A percentile compares a stretch with the other conserved stretches of the same genome.
Conservation (phyloP, 176 grass and related monocot species). For the Hsuehochloa calcarea region DNA sequence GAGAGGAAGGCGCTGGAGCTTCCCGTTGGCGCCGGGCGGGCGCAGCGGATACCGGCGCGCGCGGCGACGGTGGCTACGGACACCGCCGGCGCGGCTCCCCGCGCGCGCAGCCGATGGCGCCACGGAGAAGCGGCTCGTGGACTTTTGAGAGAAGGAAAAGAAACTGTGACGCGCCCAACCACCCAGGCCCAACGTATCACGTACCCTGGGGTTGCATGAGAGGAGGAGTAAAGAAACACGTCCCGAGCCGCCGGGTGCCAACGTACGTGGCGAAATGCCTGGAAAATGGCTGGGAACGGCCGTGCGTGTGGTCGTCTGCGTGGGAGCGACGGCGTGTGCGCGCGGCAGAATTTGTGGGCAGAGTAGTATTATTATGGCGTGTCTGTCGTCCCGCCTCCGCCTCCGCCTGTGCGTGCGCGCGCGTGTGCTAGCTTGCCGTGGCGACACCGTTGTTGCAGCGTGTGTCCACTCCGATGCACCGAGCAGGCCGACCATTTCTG, state of each 20-base stretch:
- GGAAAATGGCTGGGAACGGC: constrained; percentile 2
- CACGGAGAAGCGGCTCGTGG: constrained; percentile 45
- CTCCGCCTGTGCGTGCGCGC: not conserved
- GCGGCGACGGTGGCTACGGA: constrained; percentile 45
- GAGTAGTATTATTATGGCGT: not conserved
- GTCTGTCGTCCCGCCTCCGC: not conserved
- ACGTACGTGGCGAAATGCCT: constrained; percentile 23
- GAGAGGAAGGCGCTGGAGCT: constrained; percentile 16
- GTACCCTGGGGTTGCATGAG: not conserved
- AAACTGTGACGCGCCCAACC: constrained; percentile 9
- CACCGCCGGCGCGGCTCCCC: constrained; percentile 10
- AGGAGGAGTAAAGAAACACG: constrained; percentile 7
- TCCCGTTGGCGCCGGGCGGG: constrained; percentile 32
- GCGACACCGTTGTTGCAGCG: constrained; percentile 43
- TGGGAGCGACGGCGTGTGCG: constrained; percentile 35
- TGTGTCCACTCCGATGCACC: constrained; percentile 40
- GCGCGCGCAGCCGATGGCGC: constrained; percentile 21
- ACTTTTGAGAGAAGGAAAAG: not conserved
- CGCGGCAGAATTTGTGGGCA: constrained; percentile 39
- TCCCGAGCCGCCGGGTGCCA: not conserved
- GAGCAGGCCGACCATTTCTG: constrained; percentile 29
- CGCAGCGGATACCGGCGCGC: constrained; percentile 21
- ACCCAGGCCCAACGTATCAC: not conserved
- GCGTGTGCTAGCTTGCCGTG: constrained; percentile 26
- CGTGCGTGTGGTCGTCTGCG: constrained; percentile 33